Evolutionary conservation across 306 rosid species (phyloP).

Genomic region (Quercus aquifolioides): DNA sequence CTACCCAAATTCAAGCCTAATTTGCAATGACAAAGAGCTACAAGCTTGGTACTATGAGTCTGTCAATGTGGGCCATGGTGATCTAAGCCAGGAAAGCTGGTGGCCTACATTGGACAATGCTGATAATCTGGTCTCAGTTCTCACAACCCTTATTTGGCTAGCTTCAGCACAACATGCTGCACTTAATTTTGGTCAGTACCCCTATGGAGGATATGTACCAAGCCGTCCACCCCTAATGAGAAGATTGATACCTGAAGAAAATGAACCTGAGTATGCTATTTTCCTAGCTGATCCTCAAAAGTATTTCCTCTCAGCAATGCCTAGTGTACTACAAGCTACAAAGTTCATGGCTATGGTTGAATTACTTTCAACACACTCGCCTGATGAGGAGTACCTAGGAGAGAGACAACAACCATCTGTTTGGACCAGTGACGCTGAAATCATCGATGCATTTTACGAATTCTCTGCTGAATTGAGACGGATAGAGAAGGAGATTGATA

Average conservation of each 20-base stretch:
- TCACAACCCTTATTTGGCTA: conserved; percentile 81
- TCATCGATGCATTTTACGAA: conserved; percentile 55
- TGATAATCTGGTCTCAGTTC: conserved; percentile 61
- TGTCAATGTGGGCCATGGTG: conserved; percentile 87
- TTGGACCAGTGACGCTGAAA: conserved; percentile 74
- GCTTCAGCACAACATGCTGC: conserved; percentile 98
- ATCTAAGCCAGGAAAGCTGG: conserved; percentile 63
- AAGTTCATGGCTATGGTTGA: conserved; percentile 93
- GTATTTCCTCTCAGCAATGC: conserved; percentile 64
- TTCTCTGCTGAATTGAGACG: conserved; percentile 63
- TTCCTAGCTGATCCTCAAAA: conserved; percentile 80
- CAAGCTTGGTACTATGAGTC: conserved; percentile 91
- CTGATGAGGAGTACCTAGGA: conserved; percentile 94
- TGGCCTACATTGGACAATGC: conserved; percentile 67
- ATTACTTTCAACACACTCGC: conserved; percentile 78
- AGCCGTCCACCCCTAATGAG: conserved; percentile 90
- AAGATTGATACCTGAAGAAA: conserved; percentile 69
- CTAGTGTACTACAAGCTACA: conserved; percentile 64
- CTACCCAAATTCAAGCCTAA: conserved; percentile 55
- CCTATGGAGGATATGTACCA: conserved; percentile 92
- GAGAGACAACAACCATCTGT: conserved; percentile 71
- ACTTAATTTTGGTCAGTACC: conserved; percentile 94
- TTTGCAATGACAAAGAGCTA: conserved; percentile 67
- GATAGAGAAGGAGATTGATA: conserved; percentile 75
- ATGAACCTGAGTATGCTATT: conserved; percentile 60